A percentile compares a stretch with the other conserved stretches of the same genome.
These are phyloP conservation scores for Sesbania bispinosa DNA, from an alignment of 306 rosid genomes.

Conservation along the genomic window DNA sequence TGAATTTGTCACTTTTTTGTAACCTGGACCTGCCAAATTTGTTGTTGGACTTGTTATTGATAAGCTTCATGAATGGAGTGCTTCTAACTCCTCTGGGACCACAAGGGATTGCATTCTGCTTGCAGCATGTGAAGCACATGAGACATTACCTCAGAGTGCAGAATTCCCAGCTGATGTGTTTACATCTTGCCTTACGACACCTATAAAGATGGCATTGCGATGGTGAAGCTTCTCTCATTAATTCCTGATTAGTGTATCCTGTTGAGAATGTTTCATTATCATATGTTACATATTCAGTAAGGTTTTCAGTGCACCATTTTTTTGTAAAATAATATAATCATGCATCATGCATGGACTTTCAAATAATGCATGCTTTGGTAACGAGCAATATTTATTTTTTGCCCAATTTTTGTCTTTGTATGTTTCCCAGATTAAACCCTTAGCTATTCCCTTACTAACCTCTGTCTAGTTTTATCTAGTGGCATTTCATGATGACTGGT, in stretches of 20 bases:
- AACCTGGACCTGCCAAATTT: slow-evolving; percentile 19
- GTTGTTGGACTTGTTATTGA: slow-evolving; percentile 30
- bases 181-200: slow-evolving; percentile 98
- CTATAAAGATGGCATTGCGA: slow-evolving; percentile 96
- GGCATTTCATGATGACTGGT: not conserved
- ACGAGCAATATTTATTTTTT: not conserved
- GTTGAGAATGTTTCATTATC: not conserved
- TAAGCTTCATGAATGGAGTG: slow-evolving; percentile 81
- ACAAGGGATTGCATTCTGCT: slow-evolving; percentile 94
- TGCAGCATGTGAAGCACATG: slow-evolving; percentile 97
- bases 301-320: not conserved
- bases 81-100: slow-evolving; percentile 68
- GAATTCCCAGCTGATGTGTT: slow-evolving; percentile 98
- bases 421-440: not conserved
- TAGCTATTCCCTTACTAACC: not conserved
- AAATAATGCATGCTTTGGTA: not conserved
- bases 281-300: not conserved
- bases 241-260: slow-evolving; percentile 7
- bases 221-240: slow-evolving; percentile 57
- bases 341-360: not conserved
- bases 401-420: not conserved
- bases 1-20: slow-evolving; percentile 24
- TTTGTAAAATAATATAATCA: not conserved
- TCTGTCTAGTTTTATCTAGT: not conserved
- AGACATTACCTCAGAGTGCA: slow-evolving; percentile 96